Percentiles rank a stretch among this genome's conserved stretches.
phyloP scores from a whole-genome alignment of 768 basidiomycete species.

The Hypholoma fasciculare region DNA sequence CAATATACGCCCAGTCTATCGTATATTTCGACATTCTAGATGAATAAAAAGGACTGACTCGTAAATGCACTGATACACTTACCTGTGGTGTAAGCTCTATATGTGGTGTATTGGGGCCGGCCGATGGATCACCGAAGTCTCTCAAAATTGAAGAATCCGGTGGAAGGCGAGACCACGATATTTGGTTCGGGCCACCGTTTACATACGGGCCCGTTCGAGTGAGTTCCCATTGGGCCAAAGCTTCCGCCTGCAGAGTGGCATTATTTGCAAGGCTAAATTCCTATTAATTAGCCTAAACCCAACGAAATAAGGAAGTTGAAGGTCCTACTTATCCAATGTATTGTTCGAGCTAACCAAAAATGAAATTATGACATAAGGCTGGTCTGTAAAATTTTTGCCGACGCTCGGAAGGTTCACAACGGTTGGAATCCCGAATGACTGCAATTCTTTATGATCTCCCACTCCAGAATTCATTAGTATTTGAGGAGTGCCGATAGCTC shows the following conservation, averaged over 20 bases:
- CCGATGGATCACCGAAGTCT: conserved; percentile 26
- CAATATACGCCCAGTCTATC: no score
- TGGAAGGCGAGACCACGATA: conserved; percentile 27
- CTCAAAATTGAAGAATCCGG: conserved; percentile 20
- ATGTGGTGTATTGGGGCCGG: conserved; percentile 32
- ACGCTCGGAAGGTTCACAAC: conserved; percentile 28
- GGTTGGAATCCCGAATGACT: conserved; percentile 20
- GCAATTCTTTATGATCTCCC: conserved; percentile 22
- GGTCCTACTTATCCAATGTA: conserved; percentile 23
- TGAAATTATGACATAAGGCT: conserved; percentile 20
- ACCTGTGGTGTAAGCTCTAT: conserved; percentile 24
- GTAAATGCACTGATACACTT: conserved; percentile 18
- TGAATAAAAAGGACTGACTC: neutral
- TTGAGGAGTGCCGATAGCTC: conserved; percentile 33
- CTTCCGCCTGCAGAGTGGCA: conserved; percentile 17
- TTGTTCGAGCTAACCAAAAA: conserved; percentile 26
- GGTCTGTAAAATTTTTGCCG: conserved; percentile 33
- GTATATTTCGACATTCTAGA: no score
- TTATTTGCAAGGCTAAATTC: conserved; percentile 14
- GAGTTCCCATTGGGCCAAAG: conserved; percentile 28
- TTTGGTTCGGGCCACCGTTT: conserved; percentile 17
- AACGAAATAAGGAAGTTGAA: no score
- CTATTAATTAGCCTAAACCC: neutral
- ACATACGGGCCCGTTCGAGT: conserved; percentile 29
- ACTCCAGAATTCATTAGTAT: conserved; percentile 36